Base-by-base conservation (phyloP, 208 protist species). In the Trypanosoma lewisi region DNA sequence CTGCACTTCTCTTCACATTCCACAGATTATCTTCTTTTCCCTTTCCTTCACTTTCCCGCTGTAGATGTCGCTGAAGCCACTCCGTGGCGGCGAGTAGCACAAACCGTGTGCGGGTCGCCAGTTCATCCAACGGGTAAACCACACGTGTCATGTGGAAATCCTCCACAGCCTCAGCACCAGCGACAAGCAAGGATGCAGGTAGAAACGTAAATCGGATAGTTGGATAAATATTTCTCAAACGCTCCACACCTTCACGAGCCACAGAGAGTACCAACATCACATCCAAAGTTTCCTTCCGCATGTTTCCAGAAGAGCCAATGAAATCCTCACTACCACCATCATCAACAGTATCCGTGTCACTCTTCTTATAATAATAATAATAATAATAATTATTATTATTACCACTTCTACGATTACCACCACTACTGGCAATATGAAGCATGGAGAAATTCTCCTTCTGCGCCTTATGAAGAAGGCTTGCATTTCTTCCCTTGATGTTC, bases 51-150 rank as follows among this genome's bases (percentile, higher is more conserved):
- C 47, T 27, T 49, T 30, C 12, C 8, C 45, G 21, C 47, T 52
- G 34, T 11, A 19, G 4, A 21, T 39, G 34, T n/a, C 33, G 47
- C 8, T 50, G 33, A 28, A 66, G 39, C 6, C 19, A 23, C 31
- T 51, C 59, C 28, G 56, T 31, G 54, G 55, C 73, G 11, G 31
- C 55, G 37, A 67, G 51, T 36, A 82, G 44, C 27, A 73, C 34
- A 64, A 73, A 82, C 42, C 65, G 65, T 2, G 53, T 50, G n/a
- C 71, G 70, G 1, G 67, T 49, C 9, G 23, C 56, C 37, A 82
- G 66, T 34, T 82, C 76, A 63, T 72, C 68, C 8, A 81, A 58
- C 21, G 75, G 67, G 33, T 64, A 69, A 17, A 66, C 57, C 27
- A 65, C 23, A 41, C 50, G 11, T n/a, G 0, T 47, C 39, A 11